phyloP scores from a whole-genome alignment of 768 basidiomycete species.

The Tylopilus subfusipes region DNA sequence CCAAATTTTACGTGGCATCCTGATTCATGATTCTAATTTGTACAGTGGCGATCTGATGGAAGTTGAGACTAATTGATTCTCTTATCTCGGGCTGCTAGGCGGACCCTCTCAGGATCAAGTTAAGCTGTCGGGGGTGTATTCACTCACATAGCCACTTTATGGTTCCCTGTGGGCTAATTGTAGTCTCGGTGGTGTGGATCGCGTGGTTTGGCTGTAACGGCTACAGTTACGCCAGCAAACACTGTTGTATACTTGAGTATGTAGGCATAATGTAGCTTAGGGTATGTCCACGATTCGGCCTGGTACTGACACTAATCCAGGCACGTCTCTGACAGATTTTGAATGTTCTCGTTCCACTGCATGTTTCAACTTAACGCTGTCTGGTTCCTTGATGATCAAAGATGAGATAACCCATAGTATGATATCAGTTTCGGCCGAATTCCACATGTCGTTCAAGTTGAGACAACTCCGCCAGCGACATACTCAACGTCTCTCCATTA shows the following conservation, averaged over 20 bases:
- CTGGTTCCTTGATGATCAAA: constrained; percentile 1
- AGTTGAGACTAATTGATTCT: not conserved
- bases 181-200: not conserved
- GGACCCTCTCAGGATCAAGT: not conserved
- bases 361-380: constrained; percentile 10
- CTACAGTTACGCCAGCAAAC: not conserved
- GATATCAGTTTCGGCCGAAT: constrained; percentile 11
- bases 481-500: not conserved
- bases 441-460: not conserved
- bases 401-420: constrained; percentile 1
- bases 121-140: not conserved
- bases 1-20: not conserved
- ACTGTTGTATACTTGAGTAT: not conserved
- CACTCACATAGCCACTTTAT: not conserved
- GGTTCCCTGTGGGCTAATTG: not conserved
- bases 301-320: not conserved
- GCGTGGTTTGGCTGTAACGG: not conserved
- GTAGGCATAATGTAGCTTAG: too few species aligned
- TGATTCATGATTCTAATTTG: not conserved
- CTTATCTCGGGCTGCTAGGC: not conserved
- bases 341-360: not conserved
- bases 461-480: not conserved
- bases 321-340: not conserved
- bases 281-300: not conserved
- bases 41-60: not conserved